phyloP scores from a whole-genome alignment of 805 yeast genomes.

The Maudiozyma turicensis region DNA sequence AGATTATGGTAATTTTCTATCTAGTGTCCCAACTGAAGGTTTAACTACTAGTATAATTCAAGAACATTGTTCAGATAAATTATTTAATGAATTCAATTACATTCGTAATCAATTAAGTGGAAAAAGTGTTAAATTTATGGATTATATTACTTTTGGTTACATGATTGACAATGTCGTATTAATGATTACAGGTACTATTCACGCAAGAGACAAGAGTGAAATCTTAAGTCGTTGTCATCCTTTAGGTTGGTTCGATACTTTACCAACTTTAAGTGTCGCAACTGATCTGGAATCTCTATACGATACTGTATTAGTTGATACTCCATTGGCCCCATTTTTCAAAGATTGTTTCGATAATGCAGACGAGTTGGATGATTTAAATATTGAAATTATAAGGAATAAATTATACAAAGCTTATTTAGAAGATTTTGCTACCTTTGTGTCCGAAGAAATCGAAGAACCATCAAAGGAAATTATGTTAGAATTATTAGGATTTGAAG shows the following conservation, averaged over 20 bases:
- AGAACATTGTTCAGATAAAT: conserved; percentile 60
- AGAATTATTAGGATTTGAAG: conserved; percentile 75
- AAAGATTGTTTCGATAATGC: conserved; percentile 76
- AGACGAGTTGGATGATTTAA: conserved; percentile 86
- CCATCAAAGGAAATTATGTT: conserved; percentile 82
- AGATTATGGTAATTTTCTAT: conserved; percentile 85
- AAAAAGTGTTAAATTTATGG: conserved; percentile 73
- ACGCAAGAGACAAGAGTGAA: conserved; percentile 84
- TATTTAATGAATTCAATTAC: conserved; percentile 78
- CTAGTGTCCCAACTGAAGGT: conserved; percentile 67
- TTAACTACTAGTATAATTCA: conserved; percentile 82
- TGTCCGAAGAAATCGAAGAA: conserved; percentile 45
- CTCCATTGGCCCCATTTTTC: conserved; percentile 96
- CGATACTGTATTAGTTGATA: conserved; percentile 85
- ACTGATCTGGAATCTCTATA: conserved; percentile 91
- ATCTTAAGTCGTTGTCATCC: conserved; percentile 90
- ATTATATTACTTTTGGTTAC: conserved; percentile 88
- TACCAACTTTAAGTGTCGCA: conserved; percentile 90
- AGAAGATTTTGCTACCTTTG: conserved; percentile 72
- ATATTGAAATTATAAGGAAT: conserved; percentile 91
- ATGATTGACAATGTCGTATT: conserved; percentile 97
- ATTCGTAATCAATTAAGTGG: conserved; percentile 77
- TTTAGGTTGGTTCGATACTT: conserved; percentile 95
- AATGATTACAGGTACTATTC: conserved; percentile 94
- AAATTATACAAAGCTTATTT: conserved; percentile 85